Percentiles rank a stretch among this genome's conserved stretches.
Conservation (phyloP, 1,284 basidiomycete species). For the Boletus hoseneyae region DNA sequence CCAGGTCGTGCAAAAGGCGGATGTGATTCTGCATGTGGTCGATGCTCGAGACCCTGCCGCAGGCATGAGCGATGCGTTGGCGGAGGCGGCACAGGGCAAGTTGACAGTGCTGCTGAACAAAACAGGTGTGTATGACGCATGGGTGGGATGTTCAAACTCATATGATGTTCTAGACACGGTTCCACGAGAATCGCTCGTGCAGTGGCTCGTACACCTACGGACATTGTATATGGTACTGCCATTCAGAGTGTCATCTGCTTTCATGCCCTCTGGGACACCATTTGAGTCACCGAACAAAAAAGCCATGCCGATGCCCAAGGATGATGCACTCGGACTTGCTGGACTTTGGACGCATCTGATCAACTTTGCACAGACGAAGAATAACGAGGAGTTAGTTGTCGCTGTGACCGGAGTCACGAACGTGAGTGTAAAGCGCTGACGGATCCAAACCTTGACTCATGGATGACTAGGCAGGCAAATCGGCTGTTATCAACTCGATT, state of each 20-base stretch:
- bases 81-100: conserved; percentile 41
- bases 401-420: conserved; percentile 77
- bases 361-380: conserved; percentile 46
- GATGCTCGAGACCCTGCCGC: conserved; percentile 78
- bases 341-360: conserved; percentile 46
- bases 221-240: conserved; percentile 69
- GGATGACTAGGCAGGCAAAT: conserved; percentile 66
- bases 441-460: conserved; percentile 10
- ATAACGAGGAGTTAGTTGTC: conserved; percentile 49
- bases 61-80: conserved; percentile 28
- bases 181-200: conserved; percentile 74
- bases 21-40: conserved; percentile 82
- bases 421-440: conserved; percentile 40
- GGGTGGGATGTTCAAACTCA: conserved; percentile 2
- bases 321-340: conserved; percentile 60
- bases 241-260: conserved; percentile 78
- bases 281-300: conserved; percentile 30
- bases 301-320: conserved; percentile 39
- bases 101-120: conserved; percentile 82
- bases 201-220: conserved; percentile 76
- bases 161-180: conserved; percentile 61
- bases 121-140: conserved; percentile 57
- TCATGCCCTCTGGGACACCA: conserved; percentile 43
- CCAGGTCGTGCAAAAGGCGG: conserved; percentile 76
- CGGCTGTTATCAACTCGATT: conserved; percentile 78